Evolutionary conservation across 441 rosid species (phyloP).

Genomic region (Dalechampia spathulata): DNA sequence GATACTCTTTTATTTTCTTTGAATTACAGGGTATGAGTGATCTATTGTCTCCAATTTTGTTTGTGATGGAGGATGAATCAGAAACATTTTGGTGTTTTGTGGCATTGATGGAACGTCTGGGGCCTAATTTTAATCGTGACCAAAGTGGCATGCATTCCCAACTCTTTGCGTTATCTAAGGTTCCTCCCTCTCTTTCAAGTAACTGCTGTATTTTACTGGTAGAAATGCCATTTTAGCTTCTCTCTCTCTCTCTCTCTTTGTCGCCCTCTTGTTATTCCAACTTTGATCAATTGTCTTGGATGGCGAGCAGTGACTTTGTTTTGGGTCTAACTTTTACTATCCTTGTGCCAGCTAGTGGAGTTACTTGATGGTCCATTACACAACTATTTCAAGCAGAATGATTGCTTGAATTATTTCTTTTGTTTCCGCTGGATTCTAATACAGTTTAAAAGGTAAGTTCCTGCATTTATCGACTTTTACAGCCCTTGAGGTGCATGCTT

Average conservation of each 20-base stretch:
- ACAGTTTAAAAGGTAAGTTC: conserved; percentile 81
- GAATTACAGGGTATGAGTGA: conserved; percentile 93
- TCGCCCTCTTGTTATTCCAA: too few relatives aligned
- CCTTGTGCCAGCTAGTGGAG: conserved; percentile 83
- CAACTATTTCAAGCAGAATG: conserved; percentile 82
- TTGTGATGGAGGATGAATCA: conserved; percentile 82
- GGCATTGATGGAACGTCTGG: conserved; percentile 89
- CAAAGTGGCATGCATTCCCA: conserved; percentile 99
- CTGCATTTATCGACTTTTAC: conserved; percentile 11
- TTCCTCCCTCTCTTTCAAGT: conserved; percentile 18
- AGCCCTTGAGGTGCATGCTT: not conserved
- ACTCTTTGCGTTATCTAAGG: conserved; percentile 95
- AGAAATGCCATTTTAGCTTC: not conserved
- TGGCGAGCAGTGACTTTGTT: too few relatives aligned
- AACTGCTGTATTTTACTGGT: not conserved
- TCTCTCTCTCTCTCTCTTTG: too few relatives aligned
- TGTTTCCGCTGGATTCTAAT: conserved; percentile 99
- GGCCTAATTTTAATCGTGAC: conserved; percentile 96
- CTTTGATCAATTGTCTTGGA: too few relatives aligned
- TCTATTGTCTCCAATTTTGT: conserved; percentile 83
- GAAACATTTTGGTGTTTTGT: conserved; percentile 98
- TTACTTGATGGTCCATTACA: conserved; percentile 85
- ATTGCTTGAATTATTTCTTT: conserved; percentile 98
- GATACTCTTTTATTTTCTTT: not conserved
- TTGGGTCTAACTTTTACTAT: conserved; percentile 9